A percentile compares a stretch with the other conserved stretches of the same genome.
Conservation (phyloP, 805 yeast species). For the Cyberlindnera veronae region DNA sequence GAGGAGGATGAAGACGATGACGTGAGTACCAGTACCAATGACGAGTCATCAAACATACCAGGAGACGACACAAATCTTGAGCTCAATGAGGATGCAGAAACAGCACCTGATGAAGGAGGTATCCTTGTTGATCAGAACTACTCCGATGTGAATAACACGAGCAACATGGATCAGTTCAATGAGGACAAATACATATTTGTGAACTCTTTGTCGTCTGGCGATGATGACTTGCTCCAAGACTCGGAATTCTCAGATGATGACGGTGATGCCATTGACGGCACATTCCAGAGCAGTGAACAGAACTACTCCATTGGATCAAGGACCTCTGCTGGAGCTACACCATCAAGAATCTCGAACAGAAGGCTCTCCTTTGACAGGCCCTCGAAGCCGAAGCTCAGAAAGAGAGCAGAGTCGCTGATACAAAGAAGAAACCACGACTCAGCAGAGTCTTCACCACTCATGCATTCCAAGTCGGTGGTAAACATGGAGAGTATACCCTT, state of each 20-base stretch:
- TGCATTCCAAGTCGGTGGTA: constrained; percentile 5
- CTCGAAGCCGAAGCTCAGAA: constrained; percentile 12
- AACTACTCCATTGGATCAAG: constrained; percentile 17
- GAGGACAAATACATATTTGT: constrained; percentile 17
- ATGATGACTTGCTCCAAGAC: constrained; percentile 26
- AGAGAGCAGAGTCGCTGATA: constrained; percentile 17
- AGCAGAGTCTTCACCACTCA: background rate
- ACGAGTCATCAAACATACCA: background rate
- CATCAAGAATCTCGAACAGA: constrained; percentile 15
- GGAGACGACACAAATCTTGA: constrained; percentile 10
- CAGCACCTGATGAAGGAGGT: constrained; percentile 14
- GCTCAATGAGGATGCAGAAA: constrained; percentile 9
- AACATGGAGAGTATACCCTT: background rate
- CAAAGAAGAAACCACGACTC: constrained; percentile 1
- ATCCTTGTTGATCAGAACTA: constrained; percentile 24
- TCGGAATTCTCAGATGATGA: constrained; percentile 39
- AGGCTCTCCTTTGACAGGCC: constrained; percentile 22
- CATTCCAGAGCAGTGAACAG: constrained; percentile 32
- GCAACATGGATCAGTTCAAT: constrained; percentile 14
- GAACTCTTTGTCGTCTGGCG: constrained; percentile 29
- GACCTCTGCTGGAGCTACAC: constrained; percentile 14
- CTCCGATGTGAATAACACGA: constrained; percentile 23
- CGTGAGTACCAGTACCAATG: constrained; percentile 5
- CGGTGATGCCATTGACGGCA: constrained; percentile 38
- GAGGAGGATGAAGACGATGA: constrained; percentile 10